Percentiles rank a stretch among this genome's conserved stretches.
Conservation (phyloP, 176 grass and related monocot species). For the Triticum timopheevii region DNA sequence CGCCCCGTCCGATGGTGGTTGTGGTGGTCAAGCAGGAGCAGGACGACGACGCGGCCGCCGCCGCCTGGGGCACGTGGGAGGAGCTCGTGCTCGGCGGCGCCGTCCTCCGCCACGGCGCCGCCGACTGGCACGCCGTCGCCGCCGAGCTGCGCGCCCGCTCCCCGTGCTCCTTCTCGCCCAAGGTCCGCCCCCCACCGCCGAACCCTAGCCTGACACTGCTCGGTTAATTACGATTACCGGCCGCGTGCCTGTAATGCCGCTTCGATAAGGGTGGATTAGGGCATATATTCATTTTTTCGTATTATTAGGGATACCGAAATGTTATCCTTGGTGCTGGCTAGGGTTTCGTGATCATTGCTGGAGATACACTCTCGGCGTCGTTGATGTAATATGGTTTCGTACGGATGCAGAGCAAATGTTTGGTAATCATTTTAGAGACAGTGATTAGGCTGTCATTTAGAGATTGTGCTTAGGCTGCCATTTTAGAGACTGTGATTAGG, state of each 20-base stretch:
- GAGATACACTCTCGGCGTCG: not conserved
- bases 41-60: not conserved
- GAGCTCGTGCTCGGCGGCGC: conserved; percentile 84
- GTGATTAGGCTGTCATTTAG: not conserved
- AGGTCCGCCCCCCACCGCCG: conserved; percentile 24
- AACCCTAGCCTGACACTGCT: conserved; percentile 36
- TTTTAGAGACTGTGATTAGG: not conserved
- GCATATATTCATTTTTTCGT: not conserved
- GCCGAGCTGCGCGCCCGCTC: conserved; percentile 69
- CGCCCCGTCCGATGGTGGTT: conserved; percentile 33
- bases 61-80: conserved; percentile 83
- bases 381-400: not conserved
- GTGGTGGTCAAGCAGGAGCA: conserved; percentile 31
- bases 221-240: not conserved
- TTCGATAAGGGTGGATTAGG: conserved; percentile 25
- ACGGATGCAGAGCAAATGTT: not conserved
- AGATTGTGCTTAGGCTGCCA: not conserved
- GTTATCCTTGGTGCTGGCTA: conserved; percentile 15
- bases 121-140: conserved; percentile 68
- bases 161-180: conserved; percentile 54
- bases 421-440: conserved; percentile 14
- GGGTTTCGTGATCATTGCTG: conserved; percentile 33
- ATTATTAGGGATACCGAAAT: not conserved
- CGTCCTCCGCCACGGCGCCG: conserved; percentile 70
- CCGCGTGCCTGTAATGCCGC: conserved; percentile 20